Evolutionary conservation across 768 basidiomycete species (phyloP).

Genomic region (Lepiota venenata): DNA sequence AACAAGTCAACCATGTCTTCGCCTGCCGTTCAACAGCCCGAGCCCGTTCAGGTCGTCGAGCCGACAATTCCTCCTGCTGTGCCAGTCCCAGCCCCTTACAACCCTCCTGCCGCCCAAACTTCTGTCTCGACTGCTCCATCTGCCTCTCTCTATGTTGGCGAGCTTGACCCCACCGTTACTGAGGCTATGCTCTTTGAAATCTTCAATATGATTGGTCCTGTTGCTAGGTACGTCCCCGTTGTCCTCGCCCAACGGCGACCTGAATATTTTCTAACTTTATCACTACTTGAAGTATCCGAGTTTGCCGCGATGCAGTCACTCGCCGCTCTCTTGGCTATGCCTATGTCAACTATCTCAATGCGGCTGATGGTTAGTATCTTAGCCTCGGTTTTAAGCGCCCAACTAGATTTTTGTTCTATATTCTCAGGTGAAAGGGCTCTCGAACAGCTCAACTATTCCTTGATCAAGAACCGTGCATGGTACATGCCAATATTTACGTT

Average conservation of each 20-base stretch:
- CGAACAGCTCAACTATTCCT: slow-evolving; percentile 98
- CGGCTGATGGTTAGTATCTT: slow-evolving; percentile 72
- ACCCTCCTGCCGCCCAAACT: slow-evolving; percentile 51
- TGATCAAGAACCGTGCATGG: slow-evolving; percentile 98
- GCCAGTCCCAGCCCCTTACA: slow-evolving; percentile 50
- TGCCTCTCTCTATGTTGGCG: slow-evolving; percentile 97
- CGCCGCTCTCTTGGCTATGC: slow-evolving; percentile 99
- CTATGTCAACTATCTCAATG: slow-evolving; percentile 98
- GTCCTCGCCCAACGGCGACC: slow-evolving; percentile 3
- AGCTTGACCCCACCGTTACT: slow-evolving; percentile 96
- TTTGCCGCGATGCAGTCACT: slow-evolving; percentile 99
- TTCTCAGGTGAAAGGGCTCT: slow-evolving; percentile 89
- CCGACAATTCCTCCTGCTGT: slow-evolving; percentile 45
- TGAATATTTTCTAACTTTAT: slow-evolving; percentile 11
- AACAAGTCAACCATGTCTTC: slow-evolving; percentile 57
- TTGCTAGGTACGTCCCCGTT: slow-evolving; percentile 71
- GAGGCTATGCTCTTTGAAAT: slow-evolving; percentile 99
- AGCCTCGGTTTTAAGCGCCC: neutral
- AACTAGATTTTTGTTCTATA: slow-evolving; percentile 4
- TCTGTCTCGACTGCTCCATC: slow-evolving; percentile 68
- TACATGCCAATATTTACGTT: slow-evolving; percentile 30
- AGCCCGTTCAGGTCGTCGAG: slow-evolving; percentile 48
- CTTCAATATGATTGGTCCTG: slow-evolving; percentile 99
- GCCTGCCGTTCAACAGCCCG: slow-evolving; percentile 48
- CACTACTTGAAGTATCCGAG: slow-evolving; percentile 73